These are phyloP conservation scores for Auxenochlorella pyrenoidosa DNA, from an alignment of 139 green algal genomes.

Conservation along the genomic window DNA sequence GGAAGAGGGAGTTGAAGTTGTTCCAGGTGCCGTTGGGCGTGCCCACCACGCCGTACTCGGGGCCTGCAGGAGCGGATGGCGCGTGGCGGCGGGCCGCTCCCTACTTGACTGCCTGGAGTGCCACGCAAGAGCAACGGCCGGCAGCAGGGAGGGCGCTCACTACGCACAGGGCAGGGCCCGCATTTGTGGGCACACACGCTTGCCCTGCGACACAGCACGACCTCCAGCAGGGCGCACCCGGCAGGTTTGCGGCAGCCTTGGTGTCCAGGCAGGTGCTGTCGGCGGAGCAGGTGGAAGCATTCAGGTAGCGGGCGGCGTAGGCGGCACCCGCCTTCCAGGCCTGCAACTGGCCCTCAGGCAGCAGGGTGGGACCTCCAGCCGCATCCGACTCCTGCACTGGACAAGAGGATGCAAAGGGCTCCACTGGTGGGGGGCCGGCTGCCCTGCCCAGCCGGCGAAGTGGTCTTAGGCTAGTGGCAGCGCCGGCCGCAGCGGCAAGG, in stretches of 20 bases:
- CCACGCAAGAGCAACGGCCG: too few species aligned
- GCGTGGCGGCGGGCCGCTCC: too few species aligned
- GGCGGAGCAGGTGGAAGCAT: slow-evolving; percentile 22
- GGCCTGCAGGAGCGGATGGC: neutral
- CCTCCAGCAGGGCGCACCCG: neutral
- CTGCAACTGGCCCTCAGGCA: slow-evolving; percentile 51
- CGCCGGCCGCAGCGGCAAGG: neutral
- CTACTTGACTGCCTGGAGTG: too few species aligned
- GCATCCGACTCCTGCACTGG: slow-evolving; percentile 36
- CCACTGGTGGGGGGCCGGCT: too few species aligned
- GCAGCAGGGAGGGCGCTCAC: too few species aligned
- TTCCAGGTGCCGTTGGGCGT: slow-evolving; percentile 38
- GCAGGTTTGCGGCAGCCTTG: too few species aligned
- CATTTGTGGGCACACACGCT: neutral
- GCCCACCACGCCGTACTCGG: slow-evolving; percentile 46
- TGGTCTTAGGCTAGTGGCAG: neutral
- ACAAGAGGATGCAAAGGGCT: neutral
- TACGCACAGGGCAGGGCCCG: too few species aligned
- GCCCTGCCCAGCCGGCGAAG: neutral
- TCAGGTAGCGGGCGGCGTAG: slow-evolving; percentile 48
- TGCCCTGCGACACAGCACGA: neutral
- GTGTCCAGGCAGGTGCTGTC: slow-evolving; percentile 37
- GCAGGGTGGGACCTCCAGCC: slow-evolving; percentile 52
- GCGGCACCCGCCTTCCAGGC: slow-evolving; percentile 48
- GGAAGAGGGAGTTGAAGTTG: slow-evolving; percentile 59